These are phyloP conservation scores for Salicornia ramosissima DNA, from an alignment of 148 eudicot species.

Conservation along the genomic window DNA sequence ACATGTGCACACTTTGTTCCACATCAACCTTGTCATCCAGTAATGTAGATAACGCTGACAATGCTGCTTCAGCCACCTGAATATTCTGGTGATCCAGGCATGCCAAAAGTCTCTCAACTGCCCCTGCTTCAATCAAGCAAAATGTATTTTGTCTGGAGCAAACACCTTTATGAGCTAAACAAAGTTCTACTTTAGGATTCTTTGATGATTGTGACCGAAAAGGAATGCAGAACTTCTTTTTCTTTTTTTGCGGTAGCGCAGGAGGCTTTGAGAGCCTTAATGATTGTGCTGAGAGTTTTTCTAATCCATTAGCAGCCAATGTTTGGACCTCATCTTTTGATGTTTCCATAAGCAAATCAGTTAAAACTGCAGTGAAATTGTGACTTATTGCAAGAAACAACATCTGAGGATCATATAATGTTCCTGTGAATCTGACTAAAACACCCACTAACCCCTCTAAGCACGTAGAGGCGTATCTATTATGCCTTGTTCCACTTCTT, in stretches of 20 bases:
- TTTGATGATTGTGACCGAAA: conserved; percentile 27
- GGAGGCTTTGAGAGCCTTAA: conserved; percentile 47
- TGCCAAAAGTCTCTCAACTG: conserved; percentile 52
- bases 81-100: conserved; percentile 58
- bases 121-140: conserved; percentile 64
- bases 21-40: conserved; percentile 58
- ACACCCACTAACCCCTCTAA: conserved; percentile 78
- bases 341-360: conserved; percentile 53
- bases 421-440: conserved; percentile 73
- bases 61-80: conserved; percentile 61
- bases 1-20: conserved; percentile 48
- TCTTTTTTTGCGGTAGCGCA: conserved; percentile 29
- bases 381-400: conserved; percentile 38
- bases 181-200: conserved; percentile 25
- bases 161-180: conserved; percentile 63
- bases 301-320: conserved; percentile 59
- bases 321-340: conserved; percentile 59
- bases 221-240: conserved; percentile 27
- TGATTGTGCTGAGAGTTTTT: conserved; percentile 65
- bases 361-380: conserved; percentile 48
- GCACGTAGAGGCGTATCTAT: conserved; percentile 46
- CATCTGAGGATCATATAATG: conserved; percentile 58
- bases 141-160: conserved; percentile 65
- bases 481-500: conserved; percentile 43
- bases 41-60: conserved; percentile 68